Base-by-base conservation (phyloP, 2,329 filamentous ascomycete genomes). In the Neofusicoccum cordaticola region DNA sequence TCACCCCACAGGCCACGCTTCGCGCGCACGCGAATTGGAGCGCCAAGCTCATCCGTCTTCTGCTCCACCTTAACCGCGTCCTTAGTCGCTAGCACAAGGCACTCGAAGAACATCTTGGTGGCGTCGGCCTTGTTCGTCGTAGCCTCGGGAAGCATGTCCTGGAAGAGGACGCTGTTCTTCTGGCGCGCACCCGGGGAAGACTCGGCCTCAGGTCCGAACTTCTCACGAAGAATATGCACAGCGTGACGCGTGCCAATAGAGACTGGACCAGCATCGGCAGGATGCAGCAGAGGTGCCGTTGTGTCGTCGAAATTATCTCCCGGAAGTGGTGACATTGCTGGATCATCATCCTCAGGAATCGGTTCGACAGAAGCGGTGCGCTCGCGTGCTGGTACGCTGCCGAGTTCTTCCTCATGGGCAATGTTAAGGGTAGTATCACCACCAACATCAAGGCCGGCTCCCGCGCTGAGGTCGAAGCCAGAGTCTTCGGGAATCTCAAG, bases 61-160 rank as follows among this genome's bases (percentile, higher is more conserved):
- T 99, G 95, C 75, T 98, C 94, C 31, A 98, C 92, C 79, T 97
- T 97, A 80, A 99, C 91, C 34, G 95, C 95, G 75, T 99, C 95
- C 81, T 99, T 99, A 47, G 95, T 99, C 4, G 94, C 95, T 52
- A 99, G 84, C 2, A 99, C 95, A 27, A 99, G 84, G 63, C 95
- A 90, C 80, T 99, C 95, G 72, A 99, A 99, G 82, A 99, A 99
- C 93, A 99, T 97, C 84, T 97, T 97, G 48, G 95, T 99, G 0
- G 95, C 95, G 72, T 98, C 95, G 8, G 90, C 90, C 77, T 92
- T 91, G 69, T 86, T 92, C 0, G 94, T 94, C 66, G 85, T 86
- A 68, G 84, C 81, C 78, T 96, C 92, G 0, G 95, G 95, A 39
- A 97, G 85, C 53, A 99, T 84, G 65, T 96, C 90, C 72, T 97